These are phyloP conservation scores for Globisporangium cederbergense DNA, from an alignment of 352 stramenopile species.

Conservation along the genomic window DNA sequence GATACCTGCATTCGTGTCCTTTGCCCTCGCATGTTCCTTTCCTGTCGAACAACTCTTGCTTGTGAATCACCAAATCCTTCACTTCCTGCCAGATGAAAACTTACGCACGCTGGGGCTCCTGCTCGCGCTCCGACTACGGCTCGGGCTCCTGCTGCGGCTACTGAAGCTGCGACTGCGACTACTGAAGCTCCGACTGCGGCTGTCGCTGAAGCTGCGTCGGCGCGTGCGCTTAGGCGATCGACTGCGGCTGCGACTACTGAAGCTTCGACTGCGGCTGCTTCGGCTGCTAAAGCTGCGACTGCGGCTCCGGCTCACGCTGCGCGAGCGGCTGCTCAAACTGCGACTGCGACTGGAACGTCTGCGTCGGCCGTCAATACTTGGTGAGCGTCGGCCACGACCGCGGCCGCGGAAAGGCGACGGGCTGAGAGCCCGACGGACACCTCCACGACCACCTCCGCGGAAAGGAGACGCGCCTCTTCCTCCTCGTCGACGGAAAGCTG, in stretches of 20 bases:
- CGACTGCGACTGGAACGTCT: conserved; percentile 27
- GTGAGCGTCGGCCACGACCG: conserved; percentile 9
- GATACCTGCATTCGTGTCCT: not conserved
- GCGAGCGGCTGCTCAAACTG: conserved; percentile 32
- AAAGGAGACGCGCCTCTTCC: conserved; percentile 35
- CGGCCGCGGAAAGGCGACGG: conserved; percentile 12
- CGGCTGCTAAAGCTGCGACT: conserved; percentile 21
- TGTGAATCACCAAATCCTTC: not conserved
- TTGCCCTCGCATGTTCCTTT: not conserved
- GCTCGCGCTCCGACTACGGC: conserved; percentile 22
- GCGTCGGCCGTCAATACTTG: conserved; percentile 19
- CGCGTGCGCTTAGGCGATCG: conserved; percentile 12
- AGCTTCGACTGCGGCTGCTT: conserved; percentile 11
- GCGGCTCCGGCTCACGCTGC: conserved; percentile 24
- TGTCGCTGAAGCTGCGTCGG: conserved; percentile 22
- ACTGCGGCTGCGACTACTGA: conserved; percentile 23
- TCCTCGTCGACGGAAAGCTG: conserved; percentile 37
- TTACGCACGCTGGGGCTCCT: conserved; percentile 11
- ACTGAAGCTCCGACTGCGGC: conserved; percentile 25
- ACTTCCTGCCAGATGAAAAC: conserved; percentile 16
- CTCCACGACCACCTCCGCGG: conserved; percentile 21
- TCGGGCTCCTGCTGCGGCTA: conserved; percentile 25
- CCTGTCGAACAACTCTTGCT: too few relatives aligned
- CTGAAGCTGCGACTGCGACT: conserved; percentile 28
- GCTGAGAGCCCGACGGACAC: conserved; percentile 17